phyloP scores from a whole-genome alignment of 2,329 filamentous ascomycete genomes.

The Diaporthe eres region DNA sequence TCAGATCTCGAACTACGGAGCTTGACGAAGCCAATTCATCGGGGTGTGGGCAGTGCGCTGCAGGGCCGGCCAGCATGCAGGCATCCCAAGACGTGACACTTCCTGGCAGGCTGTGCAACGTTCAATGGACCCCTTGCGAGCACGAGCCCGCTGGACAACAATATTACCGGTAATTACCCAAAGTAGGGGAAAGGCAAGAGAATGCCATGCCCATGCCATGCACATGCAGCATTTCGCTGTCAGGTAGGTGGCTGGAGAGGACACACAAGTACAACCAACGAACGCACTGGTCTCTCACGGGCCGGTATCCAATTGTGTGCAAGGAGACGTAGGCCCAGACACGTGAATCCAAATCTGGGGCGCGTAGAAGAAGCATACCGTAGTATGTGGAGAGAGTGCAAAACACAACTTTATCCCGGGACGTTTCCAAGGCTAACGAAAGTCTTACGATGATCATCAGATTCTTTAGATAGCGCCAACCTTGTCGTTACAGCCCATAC shows the following conservation, averaged over 20 bases:
- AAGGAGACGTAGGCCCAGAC: neutral
- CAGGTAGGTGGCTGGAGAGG: neutral
- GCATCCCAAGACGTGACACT: neutral
- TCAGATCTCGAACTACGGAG: constrained; percentile 14
- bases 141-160: neutral
- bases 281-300: too few species aligned
- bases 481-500: neutral
- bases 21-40: constrained; percentile 24
- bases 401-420: neutral
- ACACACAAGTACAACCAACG: neutral
- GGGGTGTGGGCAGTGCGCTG: neutral
- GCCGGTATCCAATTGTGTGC: neutral
- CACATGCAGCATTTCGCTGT: neutral
- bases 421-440: neutral
- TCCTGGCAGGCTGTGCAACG: neutral
- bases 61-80: neutral
- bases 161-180: neutral
- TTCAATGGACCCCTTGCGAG: constrained; percentile 1
- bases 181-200: too few species aligned
- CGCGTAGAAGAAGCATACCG: neutral
- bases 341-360: neutral
- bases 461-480: constrained; percentile 33
- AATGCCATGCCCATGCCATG: neutral
- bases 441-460: constrained; percentile 36
- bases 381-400: neutral